These are phyloP conservation scores for Dactylellina drechsleri DNA, from an alignment of 2,329 filamentous ascomycete species.

Conservation along the genomic window DNA sequence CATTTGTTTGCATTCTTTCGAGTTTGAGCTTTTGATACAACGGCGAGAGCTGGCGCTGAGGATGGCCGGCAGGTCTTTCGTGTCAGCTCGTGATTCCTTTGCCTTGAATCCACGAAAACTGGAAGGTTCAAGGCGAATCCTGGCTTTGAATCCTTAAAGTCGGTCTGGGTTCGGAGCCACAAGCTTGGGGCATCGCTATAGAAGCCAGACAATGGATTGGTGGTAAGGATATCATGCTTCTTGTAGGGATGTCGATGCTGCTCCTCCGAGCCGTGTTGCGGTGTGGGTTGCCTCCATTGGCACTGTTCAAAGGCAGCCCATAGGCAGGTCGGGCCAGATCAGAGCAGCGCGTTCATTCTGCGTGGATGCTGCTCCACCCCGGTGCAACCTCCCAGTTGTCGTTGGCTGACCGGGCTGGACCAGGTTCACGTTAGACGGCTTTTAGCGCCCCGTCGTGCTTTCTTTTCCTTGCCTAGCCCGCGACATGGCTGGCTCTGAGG, in stretches of 20 bases:
- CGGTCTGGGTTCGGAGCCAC: neutral
- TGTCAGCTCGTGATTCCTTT: neutral
- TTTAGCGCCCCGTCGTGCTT: slow-evolving; percentile 1
- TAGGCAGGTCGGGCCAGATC: slow-evolving; percentile 31
- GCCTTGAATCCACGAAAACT: neutral
- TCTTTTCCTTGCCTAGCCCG: slow-evolving; percentile 22
- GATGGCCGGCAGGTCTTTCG: neutral
- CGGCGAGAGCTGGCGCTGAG: too few relatives aligned
- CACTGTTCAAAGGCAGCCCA: neutral
- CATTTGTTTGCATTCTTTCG: too few relatives aligned
- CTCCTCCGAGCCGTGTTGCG: neutral
- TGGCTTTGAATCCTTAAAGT: slow-evolving; percentile 30
- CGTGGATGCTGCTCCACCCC: slow-evolving; percentile 14
- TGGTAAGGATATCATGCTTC: too few relatives aligned
- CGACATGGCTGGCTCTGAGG: slow-evolving; percentile 2
- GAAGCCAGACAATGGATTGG: neutral
- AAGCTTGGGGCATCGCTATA: neutral
- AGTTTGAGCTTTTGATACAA: too few relatives aligned
- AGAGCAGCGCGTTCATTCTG: neutral
- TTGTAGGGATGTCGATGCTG: neutral
- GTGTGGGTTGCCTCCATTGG: slow-evolving; percentile 7
- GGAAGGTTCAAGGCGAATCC: slow-evolving; percentile 29
- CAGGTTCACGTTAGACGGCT: neutral
- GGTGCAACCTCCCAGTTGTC: slow-evolving; percentile 5
- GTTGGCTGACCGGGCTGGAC: neutral